A percentile compares a stretch with the other conserved stretches of the same genome.
Conservation (phyloP, 2,329 filamentous ascomycete species). For the Blastomyces emzantsi region DNA sequence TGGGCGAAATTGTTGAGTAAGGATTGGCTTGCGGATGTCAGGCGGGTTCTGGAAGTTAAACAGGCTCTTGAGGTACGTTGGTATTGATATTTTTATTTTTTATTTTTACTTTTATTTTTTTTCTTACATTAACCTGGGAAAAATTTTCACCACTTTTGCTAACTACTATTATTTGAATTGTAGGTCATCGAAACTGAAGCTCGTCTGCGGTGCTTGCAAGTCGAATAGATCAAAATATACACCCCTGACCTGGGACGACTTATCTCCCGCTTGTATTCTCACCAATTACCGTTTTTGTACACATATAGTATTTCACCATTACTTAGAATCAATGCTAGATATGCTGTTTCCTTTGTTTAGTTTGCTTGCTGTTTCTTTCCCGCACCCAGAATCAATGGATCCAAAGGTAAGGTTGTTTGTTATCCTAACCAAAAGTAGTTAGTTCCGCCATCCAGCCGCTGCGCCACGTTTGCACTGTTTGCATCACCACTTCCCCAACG, state of each 20-base stretch:
- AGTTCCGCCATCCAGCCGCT: neutral
- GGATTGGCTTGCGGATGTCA: conserved; percentile 87
- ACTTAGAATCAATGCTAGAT: conserved; percentile 33
- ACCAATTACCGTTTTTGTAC: conserved; percentile 22
- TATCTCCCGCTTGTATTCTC: conserved; percentile 14
- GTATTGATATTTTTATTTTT: neutral
- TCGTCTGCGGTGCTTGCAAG: conserved; percentile 73
- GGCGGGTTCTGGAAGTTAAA: conserved; percentile 87
- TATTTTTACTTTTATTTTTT: neutral
- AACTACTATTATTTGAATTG: neutral
- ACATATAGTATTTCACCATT: conserved; percentile 30
- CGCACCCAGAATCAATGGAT: neutral
- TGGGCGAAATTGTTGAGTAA: conserved; percentile 94
- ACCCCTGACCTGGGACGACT: conserved; percentile 6
- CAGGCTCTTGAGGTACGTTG: conserved; percentile 85
- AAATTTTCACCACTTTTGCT: conserved; percentile 13
- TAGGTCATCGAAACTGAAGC: conserved; percentile 87
- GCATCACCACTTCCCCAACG: neutral
- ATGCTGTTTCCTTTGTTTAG: conserved; percentile 18
- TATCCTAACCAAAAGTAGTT: neutral
- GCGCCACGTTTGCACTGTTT: conserved; percentile 11
- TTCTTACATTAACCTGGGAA: neutral
- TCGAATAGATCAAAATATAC: conserved; percentile 48
- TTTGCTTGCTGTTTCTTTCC: neutral
- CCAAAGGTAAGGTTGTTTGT: too few species aligned